Percentiles rank a stretch among this genome's conserved stretches.
phyloP scores from a whole-genome alignment of 495 filamentous ascomycete genomes.

The Talaromyces thailandensis region DNA sequence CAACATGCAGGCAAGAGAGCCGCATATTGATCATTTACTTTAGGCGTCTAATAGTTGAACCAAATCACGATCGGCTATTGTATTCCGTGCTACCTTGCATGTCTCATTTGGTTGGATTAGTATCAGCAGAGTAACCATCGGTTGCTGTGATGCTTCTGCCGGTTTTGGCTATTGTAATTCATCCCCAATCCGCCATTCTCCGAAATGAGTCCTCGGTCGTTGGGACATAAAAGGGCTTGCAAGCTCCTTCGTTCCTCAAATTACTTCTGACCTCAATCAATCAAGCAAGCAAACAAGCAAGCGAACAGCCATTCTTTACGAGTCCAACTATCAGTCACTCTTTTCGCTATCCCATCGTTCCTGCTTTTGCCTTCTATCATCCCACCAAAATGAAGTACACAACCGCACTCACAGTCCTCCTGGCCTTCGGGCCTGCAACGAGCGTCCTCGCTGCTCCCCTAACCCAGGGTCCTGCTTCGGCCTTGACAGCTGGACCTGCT shows the following conservation, averaged over 20 bases:
- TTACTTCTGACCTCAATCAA: slow-evolving; percentile 12
- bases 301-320: slow-evolving; percentile 9
- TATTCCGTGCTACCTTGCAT: neutral
- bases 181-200: neutral
- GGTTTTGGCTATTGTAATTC: neutral
- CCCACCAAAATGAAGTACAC: slow-evolving; percentile 22
- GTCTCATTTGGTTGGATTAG: neutral
- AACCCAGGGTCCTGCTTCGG: slow-evolving; percentile 2
- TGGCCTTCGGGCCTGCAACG: slow-evolving; percentile 23
- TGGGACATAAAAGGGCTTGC: slow-evolving; percentile 7
- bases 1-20: neutral
- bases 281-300: slow-evolving; percentile 7
- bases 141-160: neutral
- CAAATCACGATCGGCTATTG: neutral
- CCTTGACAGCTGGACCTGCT: neutral
- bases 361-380: neutral
- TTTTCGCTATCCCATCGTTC: neutral
- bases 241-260: slow-evolving; percentile 16
- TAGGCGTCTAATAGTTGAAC: neutral
- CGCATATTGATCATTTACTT: neutral
- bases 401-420: slow-evolving; percentile 26
- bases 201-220: neutral
- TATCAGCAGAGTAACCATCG: neutral
- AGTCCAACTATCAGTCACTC: slow-evolving; percentile 11
- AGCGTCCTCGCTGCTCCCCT: slow-evolving; percentile 23